Conservation (phyloP, 1,284 basidiomycete species). For the Gastroboletus turbinatus region DNA sequence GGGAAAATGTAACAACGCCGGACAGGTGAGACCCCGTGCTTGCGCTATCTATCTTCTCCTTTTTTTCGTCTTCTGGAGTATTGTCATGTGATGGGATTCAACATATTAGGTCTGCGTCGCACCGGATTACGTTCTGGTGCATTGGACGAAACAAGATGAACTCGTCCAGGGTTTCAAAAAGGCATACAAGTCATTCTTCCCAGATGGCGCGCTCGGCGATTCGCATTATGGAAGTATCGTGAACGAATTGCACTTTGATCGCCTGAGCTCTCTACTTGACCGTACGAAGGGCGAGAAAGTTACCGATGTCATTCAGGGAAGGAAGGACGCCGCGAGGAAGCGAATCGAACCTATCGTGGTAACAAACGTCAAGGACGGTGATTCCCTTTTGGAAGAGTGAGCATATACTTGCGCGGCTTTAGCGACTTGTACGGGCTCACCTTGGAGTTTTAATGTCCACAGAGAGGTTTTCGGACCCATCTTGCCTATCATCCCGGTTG, state of each 20-base stretch:
- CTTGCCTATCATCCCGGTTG: constrained; percentile 61
- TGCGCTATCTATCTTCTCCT: not conserved
- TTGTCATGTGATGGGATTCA: not conserved
- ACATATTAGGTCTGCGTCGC: constrained; percentile 53
- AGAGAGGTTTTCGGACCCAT: constrained; percentile 73
- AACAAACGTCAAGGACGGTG: constrained; percentile 16
- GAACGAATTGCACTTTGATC: constrained; percentile 22
- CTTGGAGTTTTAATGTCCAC: not conserved
- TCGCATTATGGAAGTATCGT: constrained; percentile 23
- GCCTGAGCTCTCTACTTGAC: constrained; percentile 41
- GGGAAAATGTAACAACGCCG: constrained; percentile 55
- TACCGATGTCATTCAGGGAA: constrained; percentile 44
- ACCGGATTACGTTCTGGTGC: constrained; percentile 64
- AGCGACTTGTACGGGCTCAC: not conserved
- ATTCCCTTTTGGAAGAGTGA: constrained; percentile 31
- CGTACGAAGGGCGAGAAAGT: constrained; percentile 56
- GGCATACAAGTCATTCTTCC: constrained; percentile 33
- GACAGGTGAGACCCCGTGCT: constrained; percentile 39
- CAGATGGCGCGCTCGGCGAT: constrained; percentile 23
- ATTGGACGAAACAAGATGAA: constrained; percentile 46
- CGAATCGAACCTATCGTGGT: constrained; percentile 30
- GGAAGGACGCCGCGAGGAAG: constrained; percentile 39
- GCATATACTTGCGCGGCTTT: not conserved
- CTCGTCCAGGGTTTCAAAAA: constrained; percentile 53
- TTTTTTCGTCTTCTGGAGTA: not conserved